These are phyloP conservation scores for Datura wrightii DNA, from an alignment of 257 asterid species.

Conservation along the genomic window DNA sequence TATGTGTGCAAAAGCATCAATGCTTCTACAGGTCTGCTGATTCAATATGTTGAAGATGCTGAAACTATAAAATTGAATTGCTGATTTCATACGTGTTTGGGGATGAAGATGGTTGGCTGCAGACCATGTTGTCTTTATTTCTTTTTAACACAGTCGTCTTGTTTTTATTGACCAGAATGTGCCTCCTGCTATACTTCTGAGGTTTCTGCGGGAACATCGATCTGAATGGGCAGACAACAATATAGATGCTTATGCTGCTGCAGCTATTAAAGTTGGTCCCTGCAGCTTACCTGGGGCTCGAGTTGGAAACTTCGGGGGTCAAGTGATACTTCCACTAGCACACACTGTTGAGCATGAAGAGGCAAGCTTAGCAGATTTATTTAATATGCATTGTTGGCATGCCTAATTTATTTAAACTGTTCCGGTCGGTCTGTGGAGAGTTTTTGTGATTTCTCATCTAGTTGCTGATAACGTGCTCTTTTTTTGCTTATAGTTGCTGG, in stretches of 20 bases:
- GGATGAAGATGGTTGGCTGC: background rate
- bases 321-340: slow-evolving; percentile 84
- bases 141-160: background rate
- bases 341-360: slow-evolving; percentile 92
- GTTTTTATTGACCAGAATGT: slow-evolving; percentile 62
- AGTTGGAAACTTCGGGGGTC: slow-evolving; percentile 72
- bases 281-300: slow-evolving; percentile 64
- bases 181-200: slow-evolving; percentile 84
- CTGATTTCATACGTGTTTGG: background rate
- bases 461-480: background rate
- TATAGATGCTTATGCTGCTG: slow-evolving; percentile 81
- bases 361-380: slow-evolving; percentile 52
- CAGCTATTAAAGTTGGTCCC: slow-evolving; percentile 74
- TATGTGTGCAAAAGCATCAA: slow-evolving; percentile 88
- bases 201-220: slow-evolving; percentile 86
- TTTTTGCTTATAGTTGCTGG: slow-evolving; percentile 66
- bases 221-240: slow-evolving; percentile 95
- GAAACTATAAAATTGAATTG: background rate
- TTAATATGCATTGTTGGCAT: background rate
- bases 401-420: background rate
- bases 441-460: background rate
- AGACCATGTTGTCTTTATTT: background rate
- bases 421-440: background rate
- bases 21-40: slow-evolving; percentile 77
- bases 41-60: background rate